Evolutionary conservation across 371 early-diverging fungal genomes (phyloP).

Genomic region (Sporodiniella umbellata): DNA sequence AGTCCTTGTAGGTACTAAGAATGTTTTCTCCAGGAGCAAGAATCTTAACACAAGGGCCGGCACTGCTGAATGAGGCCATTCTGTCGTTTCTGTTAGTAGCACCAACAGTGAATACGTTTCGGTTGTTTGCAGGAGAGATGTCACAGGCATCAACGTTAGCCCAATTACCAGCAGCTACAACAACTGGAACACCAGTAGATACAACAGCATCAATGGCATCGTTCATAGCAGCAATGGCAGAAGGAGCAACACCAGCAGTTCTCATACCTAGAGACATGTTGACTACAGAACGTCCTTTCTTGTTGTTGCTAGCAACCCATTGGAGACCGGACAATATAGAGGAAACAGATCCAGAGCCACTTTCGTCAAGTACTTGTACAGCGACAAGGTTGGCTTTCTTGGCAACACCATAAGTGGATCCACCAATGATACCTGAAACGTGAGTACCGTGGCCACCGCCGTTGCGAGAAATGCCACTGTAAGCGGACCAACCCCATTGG

Average conservation of each 20-base stretch:
- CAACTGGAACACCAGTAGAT: conserved; percentile 50
- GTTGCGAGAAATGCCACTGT: conserved; percentile 33
- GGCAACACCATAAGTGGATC: conserved; percentile 80
- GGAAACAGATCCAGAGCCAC: conserved; percentile 65
- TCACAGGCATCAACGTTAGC: conserved; percentile 56
- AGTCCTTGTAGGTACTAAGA: conserved; percentile 34
- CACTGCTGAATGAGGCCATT: conserved; percentile 47
- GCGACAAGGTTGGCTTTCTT: conserved; percentile 81
- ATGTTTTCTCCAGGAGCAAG: conserved; percentile 55
- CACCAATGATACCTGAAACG: conserved; percentile 78
- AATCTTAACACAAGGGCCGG: conserved; percentile 61
- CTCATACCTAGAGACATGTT: conserved; percentile 60
- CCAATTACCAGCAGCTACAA: conserved; percentile 80
- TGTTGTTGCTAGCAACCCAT: conserved; percentile 51
- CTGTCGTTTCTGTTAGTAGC: conserved; percentile 50
- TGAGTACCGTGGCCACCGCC: conserved; percentile 60
- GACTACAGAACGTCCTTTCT: conserved; percentile 20
- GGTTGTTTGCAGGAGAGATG: conserved; percentile 62
- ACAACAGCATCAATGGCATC: conserved; percentile 48
- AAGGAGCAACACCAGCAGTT: conserved; percentile 8
- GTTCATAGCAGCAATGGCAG: conserved; percentile 17
- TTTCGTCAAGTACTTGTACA: conserved; percentile 77
- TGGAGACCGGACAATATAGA: conserved; percentile 73
- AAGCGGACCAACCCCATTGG: conserved; percentile 54
- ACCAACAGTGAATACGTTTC: conserved; percentile 66